Base-by-base conservation (phyloP, 495 filamentous ascomycete genomes). In the Neurospora discreta region DNA sequence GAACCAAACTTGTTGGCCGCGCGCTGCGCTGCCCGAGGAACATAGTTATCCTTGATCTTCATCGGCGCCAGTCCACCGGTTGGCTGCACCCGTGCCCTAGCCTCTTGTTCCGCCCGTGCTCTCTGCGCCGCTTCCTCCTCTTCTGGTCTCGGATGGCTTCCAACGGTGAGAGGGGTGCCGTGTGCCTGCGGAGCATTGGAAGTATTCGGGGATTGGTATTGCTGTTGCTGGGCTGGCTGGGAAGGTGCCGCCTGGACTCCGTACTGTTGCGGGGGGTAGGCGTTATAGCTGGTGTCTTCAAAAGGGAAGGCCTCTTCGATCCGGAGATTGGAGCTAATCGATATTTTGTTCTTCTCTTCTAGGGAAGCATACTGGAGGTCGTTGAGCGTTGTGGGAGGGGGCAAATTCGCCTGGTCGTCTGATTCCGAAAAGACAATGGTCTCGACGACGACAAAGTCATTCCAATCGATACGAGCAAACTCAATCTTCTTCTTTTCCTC, bases 221-320 rank as follows among this genome's bases (percentile, higher is more conserved):
- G 73, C 74, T 83, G 84, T 33, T 78, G 70, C 23, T 68, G 75
- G 8, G 69, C 69, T n/a, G 78, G 76, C 9, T 80, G 79, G 10
- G 73, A 74, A 5, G 77, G 73, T 0, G 76, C 74, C 3, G 75
- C 77, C 23, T 78, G 80, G n/a, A 69, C 71, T 30, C 75, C 77
- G 68, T 79, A 79, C 20, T 73, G 73, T 69, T 74, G 78, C 3
- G 75, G 75, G 2, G 79, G 80, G 39, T 78, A 78, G 15, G 78
- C 78, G 69, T 81, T 81, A 75, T 78, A 81, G 67, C 33, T 78
- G 36, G 80, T 81, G 33, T 92, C 88, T 52, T 94, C 92, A 60
- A 89, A 86, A 15, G 95, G 95, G 89, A 97, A 94, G 16, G 95
- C 94, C 84, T 98, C 95, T 83, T 98, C 95, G 73, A 98, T 95